phyloP scores from a whole-genome alignment of 352 stramenopile species.

The Phytophthora meadii region DNA sequence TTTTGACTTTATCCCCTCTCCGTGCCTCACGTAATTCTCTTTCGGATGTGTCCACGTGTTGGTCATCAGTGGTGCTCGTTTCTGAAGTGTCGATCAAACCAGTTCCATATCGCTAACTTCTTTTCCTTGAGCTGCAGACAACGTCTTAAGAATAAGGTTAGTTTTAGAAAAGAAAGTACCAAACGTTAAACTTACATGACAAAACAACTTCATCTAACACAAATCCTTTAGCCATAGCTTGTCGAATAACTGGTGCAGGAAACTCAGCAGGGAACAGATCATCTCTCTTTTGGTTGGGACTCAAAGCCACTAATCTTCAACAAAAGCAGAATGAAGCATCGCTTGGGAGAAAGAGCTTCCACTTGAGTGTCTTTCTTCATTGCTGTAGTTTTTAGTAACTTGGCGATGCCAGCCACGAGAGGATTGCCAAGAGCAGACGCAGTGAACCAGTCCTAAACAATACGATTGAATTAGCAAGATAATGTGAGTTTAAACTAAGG shows the following conservation, averaged over 20 bases:
- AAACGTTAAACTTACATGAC: conserved; percentile 51
- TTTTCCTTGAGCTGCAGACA: conserved; percentile 57
- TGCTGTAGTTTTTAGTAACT: conserved; percentile 37
- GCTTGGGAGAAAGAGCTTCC: conserved; percentile 38
- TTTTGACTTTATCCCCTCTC: background rate
- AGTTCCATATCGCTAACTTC: conserved; percentile 41
- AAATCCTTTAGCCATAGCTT: conserved; percentile 63
- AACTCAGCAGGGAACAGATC: conserved; percentile 66
- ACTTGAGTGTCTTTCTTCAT: conserved; percentile 15
- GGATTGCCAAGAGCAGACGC: conserved; percentile 60
- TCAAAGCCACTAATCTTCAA: conserved; percentile 56
- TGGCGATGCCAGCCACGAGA: conserved; percentile 43
- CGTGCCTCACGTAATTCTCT: conserved; percentile 34
- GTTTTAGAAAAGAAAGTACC: background rate
- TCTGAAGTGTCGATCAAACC: conserved; percentile 51
- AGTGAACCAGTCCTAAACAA: conserved; percentile 55
- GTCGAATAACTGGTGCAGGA: conserved; percentile 52
- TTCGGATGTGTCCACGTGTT: conserved; percentile 59
- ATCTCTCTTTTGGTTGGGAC: conserved; percentile 47
- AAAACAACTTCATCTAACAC: conserved; percentile 49
- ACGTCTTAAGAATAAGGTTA: conserved; percentile 35
- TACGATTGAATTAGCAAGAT: background rate
- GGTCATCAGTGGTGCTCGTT: conserved; percentile 58
- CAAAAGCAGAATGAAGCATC: conserved; percentile 50
- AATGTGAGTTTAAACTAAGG: background rate